phyloP scores from a whole-genome alignment of 495 filamentous ascomycete genomes.

The Tuber indicum region DNA sequence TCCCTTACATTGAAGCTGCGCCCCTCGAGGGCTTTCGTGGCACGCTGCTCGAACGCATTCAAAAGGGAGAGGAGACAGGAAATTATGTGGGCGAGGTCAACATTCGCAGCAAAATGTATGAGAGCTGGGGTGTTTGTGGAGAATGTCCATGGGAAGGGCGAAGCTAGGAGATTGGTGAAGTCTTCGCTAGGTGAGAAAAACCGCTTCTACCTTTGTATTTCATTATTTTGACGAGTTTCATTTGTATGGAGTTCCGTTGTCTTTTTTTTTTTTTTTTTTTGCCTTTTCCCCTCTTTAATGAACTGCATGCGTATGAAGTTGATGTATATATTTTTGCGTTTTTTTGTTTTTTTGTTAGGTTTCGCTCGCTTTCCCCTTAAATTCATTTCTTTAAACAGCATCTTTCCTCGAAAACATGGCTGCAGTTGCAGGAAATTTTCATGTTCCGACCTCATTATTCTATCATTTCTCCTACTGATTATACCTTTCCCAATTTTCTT shows the following conservation, averaged over 20 bases:
- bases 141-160: conserved; percentile 34
- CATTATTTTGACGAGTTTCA: conserved; percentile 4
- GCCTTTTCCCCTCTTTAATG: not conserved
- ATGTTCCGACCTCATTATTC: conserved; percentile 12
- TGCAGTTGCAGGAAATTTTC: conserved; percentile 12
- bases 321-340: not conserved
- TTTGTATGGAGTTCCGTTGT: conserved; percentile 10
- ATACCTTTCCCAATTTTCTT: conserved; percentile 8
- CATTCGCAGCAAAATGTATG: conserved; percentile 26
- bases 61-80: conserved; percentile 27
- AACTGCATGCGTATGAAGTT: not conserved
- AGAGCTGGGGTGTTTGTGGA: conserved; percentile 35
- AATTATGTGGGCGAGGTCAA: conserved; percentile 26
- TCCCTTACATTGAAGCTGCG: conserved; percentile 37
- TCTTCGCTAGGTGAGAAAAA: conserved; percentile 38
- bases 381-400: conserved; percentile 7
- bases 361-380: conserved; percentile 22
- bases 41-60: conserved; percentile 25
- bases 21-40: conserved; percentile 36
- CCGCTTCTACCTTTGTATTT: conserved; percentile 14
- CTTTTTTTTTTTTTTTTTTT: conserved; percentile 8
- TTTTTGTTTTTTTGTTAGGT: conserved; percentile 14
- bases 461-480: conserved; percentile 11
- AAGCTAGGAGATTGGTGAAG: conserved; percentile 36
- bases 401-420: conserved; percentile 12